phyloP scores from a whole-genome alignment of 2,329 filamentous ascomycete genomes.

The Claviceps sp. region DNA sequence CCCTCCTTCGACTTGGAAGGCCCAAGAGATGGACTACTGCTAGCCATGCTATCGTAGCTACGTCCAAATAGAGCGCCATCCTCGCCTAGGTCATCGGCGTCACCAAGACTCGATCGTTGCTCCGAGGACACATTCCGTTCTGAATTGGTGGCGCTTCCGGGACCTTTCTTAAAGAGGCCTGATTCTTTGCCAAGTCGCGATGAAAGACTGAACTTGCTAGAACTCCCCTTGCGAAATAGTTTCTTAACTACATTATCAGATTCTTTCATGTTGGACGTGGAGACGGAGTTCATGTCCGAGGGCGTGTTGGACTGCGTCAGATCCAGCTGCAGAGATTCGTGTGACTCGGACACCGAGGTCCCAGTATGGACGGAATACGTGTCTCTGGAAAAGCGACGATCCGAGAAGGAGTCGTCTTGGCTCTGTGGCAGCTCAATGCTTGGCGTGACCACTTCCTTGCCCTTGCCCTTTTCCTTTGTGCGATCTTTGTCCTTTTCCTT shows the following conservation, averaged over 20 bases:
- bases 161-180: constrained; percentile 44
- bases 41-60: constrained; percentile 42
- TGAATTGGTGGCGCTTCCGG: constrained; percentile 41
- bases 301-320: constrained; percentile 41
- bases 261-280: constrained; percentile 30
- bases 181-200: constrained; percentile 42
- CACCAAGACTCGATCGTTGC: constrained; percentile 42
- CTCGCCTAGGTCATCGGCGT: constrained; percentile 38
- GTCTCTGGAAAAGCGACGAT: constrained; percentile 43
- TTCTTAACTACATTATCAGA: constrained; percentile 45
- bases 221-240: constrained; percentile 51
- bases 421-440: constrained; percentile 23
- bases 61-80: constrained; percentile 29
- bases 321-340: constrained; percentile 44
- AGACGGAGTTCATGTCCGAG: constrained; percentile 34
- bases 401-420: constrained; percentile 35
- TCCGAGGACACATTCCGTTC: constrained; percentile 43
- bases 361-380: constrained; percentile 43
- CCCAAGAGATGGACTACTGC: constrained; percentile 44
- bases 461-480: constrained; percentile 25
- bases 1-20: constrained; percentile 32
- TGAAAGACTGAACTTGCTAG: constrained; percentile 50
- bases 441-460: constrained; percentile 22
- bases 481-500: constrained; percentile 16
- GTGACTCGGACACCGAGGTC: constrained; percentile 45